phyloP scores from a whole-genome alignment of 495 filamentous ascomycete genomes.

The Neurospora sp. region DNA sequence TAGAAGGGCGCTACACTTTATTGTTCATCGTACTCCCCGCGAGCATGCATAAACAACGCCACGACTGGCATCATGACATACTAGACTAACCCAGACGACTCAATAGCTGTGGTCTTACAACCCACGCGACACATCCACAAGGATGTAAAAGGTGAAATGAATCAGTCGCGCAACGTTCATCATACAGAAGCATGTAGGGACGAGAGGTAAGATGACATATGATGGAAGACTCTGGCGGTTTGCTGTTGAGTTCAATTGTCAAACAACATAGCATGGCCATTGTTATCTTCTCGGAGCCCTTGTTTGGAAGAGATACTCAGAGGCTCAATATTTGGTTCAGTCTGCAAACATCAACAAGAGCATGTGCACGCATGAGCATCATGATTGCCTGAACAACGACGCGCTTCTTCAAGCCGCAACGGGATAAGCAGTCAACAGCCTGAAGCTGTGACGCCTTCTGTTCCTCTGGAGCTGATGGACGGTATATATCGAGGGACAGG shows the following conservation, averaged over 20 bases:
- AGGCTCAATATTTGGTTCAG: background rate
- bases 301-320: background rate
- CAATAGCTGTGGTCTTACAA: accelerated
- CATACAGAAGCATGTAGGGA: too few relatives aligned
- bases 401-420: background rate
- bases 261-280: too few relatives aligned
- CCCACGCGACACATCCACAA: background rate
- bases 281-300: background rate
- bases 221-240: background rate
- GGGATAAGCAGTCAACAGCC: background rate
- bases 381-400: background rate
- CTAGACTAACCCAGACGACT: background rate
- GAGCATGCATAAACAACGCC: background rate
- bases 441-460: background rate
- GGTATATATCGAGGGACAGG: background rate
- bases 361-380: background rate
- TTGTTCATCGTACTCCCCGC: background rate
- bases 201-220: too few relatives aligned
- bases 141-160: background rate
- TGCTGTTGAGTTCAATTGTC: too few relatives aligned
- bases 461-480: background rate
- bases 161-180: too few relatives aligned
- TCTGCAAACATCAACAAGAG: background rate
- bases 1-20: background rate
- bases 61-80: background rate